phyloP scores from a whole-genome alignment of 352 stramenopile species.

The Pythium scleroteichum region DNA sequence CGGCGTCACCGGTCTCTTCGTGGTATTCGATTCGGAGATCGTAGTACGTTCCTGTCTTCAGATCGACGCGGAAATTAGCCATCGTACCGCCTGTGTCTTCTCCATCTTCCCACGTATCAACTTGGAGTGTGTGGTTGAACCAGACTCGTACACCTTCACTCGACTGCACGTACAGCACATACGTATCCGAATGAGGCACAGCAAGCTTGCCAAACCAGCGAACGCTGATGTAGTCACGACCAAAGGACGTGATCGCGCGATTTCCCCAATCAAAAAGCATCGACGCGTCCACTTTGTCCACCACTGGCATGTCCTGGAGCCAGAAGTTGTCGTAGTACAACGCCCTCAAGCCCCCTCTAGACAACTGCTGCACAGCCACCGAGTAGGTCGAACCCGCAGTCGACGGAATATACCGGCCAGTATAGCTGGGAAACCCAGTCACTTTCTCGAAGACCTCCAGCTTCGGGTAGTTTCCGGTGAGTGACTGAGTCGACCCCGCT shows the following conservation, averaged over 20 bases:
- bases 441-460: constrained; percentile 90
- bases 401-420: constrained; percentile 83
- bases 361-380: constrained; percentile 90
- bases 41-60: constrained; percentile 83
- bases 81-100: constrained; percentile 46
- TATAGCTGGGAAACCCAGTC: constrained; percentile 93
- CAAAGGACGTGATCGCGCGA: constrained; percentile 91
- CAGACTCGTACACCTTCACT: constrained; percentile 94
- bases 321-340: constrained; percentile 97
- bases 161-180: constrained; percentile 92
- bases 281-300: constrained; percentile 82
- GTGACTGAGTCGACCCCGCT: constrained; percentile 55
- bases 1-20: constrained; percentile 90
- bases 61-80: constrained; percentile 65
- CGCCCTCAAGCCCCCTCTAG: constrained; percentile 85
- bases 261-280: constrained; percentile 91
- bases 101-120: constrained; percentile 90
- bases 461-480: constrained; percentile 77
- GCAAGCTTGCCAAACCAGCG: constrained; percentile 94
- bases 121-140: constrained; percentile 90
- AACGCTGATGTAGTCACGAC: constrained; percentile 94
- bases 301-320: constrained; percentile 90
- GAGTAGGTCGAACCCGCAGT: constrained; percentile 71
- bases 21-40: constrained; percentile 96
- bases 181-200: constrained; percentile 76